Conservation (phyloP, 768 basidiomycete genomes). For the Cystobasidium ongulense region DNA sequence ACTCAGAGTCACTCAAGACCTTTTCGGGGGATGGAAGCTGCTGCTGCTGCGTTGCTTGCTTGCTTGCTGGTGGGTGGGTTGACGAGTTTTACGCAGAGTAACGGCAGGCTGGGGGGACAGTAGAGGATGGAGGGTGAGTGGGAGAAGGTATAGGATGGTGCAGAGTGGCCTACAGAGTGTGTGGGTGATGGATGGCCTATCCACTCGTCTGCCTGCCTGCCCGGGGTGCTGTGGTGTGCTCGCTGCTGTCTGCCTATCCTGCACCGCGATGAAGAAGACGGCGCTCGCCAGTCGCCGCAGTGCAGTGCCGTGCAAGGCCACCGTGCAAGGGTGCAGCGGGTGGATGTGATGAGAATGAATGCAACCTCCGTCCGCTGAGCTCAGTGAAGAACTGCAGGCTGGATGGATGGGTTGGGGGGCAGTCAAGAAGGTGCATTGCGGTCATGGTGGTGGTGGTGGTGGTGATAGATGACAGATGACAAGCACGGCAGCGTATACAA, state of each 20-base stretch:
- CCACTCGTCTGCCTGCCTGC: too few species aligned
- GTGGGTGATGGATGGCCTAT: neutral
- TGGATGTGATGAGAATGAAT: too few species aligned
- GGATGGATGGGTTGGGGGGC: neutral
- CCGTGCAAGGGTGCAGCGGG: too few species aligned
- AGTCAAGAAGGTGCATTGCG: neutral
- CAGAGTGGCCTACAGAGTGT: neutral
- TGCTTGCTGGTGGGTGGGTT: too few species aligned
- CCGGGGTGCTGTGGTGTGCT: too few species aligned
- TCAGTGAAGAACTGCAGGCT: neutral
- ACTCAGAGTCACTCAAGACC: constrained; percentile 31
- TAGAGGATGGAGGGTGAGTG: too few species aligned
- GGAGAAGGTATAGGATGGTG: neutral
- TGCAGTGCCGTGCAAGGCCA: too few species aligned
- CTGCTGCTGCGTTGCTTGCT: too few species aligned
- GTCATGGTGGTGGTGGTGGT: neutral
- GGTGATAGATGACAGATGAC: neutral
- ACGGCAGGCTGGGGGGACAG: neutral
- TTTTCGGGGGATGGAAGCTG: constrained; percentile 18
- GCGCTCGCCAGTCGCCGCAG: too few species aligned
- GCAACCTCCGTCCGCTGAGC: neutral
- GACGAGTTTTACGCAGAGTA: neutral
- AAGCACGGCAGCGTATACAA: neutral
- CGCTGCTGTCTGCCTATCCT: too few species aligned
- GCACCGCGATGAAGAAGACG: too few species aligned